Evolutionary conservation across 2,329 filamentous ascomycete species (phyloP).

Genomic region (Fusarium sp.): DNA sequence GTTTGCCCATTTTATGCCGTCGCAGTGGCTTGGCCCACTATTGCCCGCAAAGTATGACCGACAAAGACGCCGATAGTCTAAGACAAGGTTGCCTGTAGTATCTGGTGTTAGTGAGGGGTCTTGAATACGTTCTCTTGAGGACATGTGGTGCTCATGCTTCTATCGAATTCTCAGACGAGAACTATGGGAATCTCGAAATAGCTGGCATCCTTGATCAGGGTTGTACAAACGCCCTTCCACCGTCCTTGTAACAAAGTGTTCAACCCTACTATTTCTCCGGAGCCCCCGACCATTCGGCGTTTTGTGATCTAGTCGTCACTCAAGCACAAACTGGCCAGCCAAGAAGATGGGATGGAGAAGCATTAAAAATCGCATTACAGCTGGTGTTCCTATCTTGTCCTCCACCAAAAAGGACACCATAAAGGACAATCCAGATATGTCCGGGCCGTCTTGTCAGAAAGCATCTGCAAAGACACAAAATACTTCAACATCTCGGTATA

Average conservation of each 20-base stretch:
- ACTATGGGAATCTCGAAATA: constrained; percentile 5
- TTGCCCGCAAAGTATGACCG: constrained; percentile 55
- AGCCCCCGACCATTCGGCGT: constrained; percentile 9
- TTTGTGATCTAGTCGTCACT: constrained; percentile 5
- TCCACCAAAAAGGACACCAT: constrained; percentile 51
- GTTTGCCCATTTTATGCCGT: constrained; percentile 25
- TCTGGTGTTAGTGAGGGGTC: constrained; percentile 42
- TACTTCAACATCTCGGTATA: constrained; percentile 49
- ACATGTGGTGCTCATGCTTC: constrained; percentile 16
- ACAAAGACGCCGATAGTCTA: constrained; percentile 54
- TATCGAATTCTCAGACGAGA: constrained; percentile 2
- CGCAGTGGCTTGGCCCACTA: constrained; percentile 49
- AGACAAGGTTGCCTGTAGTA: constrained; percentile 47
- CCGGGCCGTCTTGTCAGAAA: constrained; percentile 31
- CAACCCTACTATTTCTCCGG: constrained; percentile 3
- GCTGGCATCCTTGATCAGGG: constrained; percentile 7
- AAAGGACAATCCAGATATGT: constrained; percentile 44
- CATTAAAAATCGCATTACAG: constrained; percentile 54
- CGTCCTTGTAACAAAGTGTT: constrained; percentile 5
- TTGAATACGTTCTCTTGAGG: constrained; percentile 15
- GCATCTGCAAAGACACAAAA: constrained; percentile 28
- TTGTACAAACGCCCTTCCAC: constrained; percentile 10
- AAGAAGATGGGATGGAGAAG: constrained; percentile 56
- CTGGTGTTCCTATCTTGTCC: constrained; percentile 52
- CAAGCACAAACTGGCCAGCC: constrained; percentile 8